Base-by-base conservation (phyloP, 306 rosid species). In the Sesbania bispinosa region DNA sequence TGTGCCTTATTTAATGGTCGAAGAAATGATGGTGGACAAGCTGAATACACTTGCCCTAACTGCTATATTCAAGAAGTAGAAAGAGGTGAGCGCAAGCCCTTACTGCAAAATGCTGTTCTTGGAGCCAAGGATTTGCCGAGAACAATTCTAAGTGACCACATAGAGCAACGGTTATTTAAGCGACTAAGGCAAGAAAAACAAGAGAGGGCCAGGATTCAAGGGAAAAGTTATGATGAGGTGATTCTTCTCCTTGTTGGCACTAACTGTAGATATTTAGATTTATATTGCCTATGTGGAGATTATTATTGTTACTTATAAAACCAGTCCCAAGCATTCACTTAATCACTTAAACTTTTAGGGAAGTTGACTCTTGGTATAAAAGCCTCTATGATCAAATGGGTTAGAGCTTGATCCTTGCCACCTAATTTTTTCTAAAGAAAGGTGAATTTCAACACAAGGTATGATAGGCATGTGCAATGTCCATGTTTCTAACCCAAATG, bases 61-160 rank as follows among this genome's bases (percentile, higher is more conserved):
- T 91, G 99, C 71, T 89, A 89, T 63, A 81, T 88, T 69, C 71
- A 83, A 79, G 99, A 95, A 85, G 84, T 95, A 54, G 96, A 89
- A 80, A 83, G 92, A 71, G 97, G 99, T 80, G 99, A 91, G 77
- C 97, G 99, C 58, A 88, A 72, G 76, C 97, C 97, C 65, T 86
- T 95, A 69, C 99, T 96, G 29, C 96, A 89, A 73, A 91, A 85
- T 88, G 96, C 99, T 82, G 97, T 95, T 83, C 96, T 95, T 79
- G 97, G 99, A 32, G 99, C 99, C 62, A 95, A 89, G 82, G 99
- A 95, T 82, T 84, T 95, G 57, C 99, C 99, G 0, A 88, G 84
- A 82, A 95, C 97, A 18, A 86, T 86, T 67, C 85, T 95, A 27
- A 95, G 99, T 45, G 97, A 95, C 69, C 96, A 95, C 24, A 88